phyloP scores from a whole-genome alignment of 805 yeast species.

The Candida silvicultrix region DNA sequence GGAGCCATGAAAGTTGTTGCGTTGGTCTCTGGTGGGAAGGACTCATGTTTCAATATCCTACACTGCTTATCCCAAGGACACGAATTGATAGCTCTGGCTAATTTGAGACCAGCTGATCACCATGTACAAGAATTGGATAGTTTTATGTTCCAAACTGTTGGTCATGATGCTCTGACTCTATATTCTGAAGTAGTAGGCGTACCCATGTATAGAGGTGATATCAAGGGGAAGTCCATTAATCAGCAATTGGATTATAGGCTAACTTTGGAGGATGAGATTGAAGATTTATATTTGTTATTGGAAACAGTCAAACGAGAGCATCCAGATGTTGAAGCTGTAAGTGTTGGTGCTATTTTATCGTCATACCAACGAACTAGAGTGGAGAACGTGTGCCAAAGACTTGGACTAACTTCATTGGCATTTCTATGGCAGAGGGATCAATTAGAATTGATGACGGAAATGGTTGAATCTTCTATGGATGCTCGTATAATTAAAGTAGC shows the following conservation, averaged over 20 bases:
- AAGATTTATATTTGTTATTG: constrained; percentile 62
- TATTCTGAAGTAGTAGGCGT: constrained; percentile 69
- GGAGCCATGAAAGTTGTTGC: constrained; percentile 98
- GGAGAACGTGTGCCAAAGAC: constrained; percentile 77
- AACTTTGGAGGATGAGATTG: constrained; percentile 82
- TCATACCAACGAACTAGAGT: constrained; percentile 94
- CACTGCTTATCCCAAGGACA: constrained; percentile 87
- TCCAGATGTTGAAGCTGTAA: constrained; percentile 78
- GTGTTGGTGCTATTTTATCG: constrained; percentile 93
- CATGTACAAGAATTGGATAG: constrained; percentile 73
- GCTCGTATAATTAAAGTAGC: constrained; percentile 92
- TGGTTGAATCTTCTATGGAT: constrained; percentile 60
- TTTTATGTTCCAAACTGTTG: constrained; percentile 97
- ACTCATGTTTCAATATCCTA: constrained; percentile 82
- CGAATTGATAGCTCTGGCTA: constrained; percentile 78
- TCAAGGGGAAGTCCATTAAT: constrained; percentile 57
- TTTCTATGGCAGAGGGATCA: constrained; percentile 92
- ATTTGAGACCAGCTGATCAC: constrained; percentile 58
- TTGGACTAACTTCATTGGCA: constrained; percentile 63
- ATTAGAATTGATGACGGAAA: constrained; percentile 70
- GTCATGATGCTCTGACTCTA: constrained; percentile 65
- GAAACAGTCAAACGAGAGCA: constrained; percentile 38
- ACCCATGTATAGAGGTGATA: constrained; percentile 70
- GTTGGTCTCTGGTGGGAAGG: constrained; percentile 92
- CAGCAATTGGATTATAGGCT: constrained; percentile 59